Conservation (phyloP, 768 basidiomycete species). For the Lyophyllum semitale region DNA sequence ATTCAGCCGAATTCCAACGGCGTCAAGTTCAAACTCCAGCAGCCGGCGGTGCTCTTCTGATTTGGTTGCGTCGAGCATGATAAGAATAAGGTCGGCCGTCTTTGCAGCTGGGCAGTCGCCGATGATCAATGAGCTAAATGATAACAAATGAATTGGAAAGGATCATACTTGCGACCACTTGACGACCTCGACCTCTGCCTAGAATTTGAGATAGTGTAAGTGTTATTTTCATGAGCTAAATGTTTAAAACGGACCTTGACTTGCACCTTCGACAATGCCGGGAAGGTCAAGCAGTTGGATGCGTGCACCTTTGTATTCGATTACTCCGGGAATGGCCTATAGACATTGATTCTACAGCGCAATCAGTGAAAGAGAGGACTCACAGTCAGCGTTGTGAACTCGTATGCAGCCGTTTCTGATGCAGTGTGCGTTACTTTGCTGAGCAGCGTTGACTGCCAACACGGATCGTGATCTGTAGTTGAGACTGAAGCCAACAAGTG, state of each 20-base stretch:
- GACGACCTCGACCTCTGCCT: conserved; percentile 90
- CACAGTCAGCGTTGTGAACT: conserved; percentile 91
- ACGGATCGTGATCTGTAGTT: not conserved
- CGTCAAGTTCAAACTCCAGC: conserved; percentile 92
- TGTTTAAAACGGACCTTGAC: conserved; percentile 51
- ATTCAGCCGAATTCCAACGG: conserved; percentile 95
- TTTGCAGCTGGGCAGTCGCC: conserved; percentile 57
- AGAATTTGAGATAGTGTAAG: not conserved
- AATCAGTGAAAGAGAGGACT: conserved; percentile 17
- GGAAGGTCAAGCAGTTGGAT: conserved; percentile 96
- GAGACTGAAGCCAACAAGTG: not conserved
- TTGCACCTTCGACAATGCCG: conserved; percentile 93
- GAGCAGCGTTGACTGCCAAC: conserved; percentile 81
- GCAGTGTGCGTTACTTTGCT: conserved; percentile 91
- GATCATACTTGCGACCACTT: conserved; percentile 87
- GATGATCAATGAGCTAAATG: not conserved
- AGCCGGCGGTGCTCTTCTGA: conserved; percentile 87
- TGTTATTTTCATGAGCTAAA: not conserved
- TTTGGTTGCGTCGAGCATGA: conserved; percentile 94
- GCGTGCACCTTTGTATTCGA: conserved; percentile 89
- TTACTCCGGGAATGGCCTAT: conserved; percentile 94
- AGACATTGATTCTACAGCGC: conserved; percentile 10
- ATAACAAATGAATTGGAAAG: conserved; percentile 1
- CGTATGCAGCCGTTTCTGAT: conserved; percentile 88
- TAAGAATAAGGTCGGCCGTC: conserved; percentile 90